Evolutionary conservation across 2,329 filamentous ascomycete genomes (phyloP).

Genomic region (Colletotrichum camelliae): DNA sequence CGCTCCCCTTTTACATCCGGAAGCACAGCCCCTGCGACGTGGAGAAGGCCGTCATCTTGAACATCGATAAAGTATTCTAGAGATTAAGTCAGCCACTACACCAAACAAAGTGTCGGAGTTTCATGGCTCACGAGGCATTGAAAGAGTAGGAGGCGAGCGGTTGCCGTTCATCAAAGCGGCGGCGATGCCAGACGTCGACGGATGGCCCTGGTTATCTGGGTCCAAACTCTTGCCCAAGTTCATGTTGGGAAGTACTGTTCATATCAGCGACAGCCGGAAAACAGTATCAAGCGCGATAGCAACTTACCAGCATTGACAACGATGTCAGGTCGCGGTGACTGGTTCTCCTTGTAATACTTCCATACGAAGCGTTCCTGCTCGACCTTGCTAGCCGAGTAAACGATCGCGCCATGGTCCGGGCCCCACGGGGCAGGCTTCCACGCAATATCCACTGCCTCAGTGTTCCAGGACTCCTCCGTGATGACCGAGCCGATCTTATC

Average conservation of each 20-base stretch:
- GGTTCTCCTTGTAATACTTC: conserved; percentile 39
- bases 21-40: conserved; percentile 56
- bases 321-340: conserved; percentile 21
- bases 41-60: conserved; percentile 54
- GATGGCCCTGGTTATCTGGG: conserved; percentile 22
- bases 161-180: conserved; percentile 27
- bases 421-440: conserved; percentile 41
- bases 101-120: accelerated
- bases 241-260: conserved; percentile 32
- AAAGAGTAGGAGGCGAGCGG: neutral
- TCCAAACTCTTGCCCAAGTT: conserved; percentile 31
- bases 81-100: neutral
- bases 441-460: conserved; percentile 34
- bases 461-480: conserved; percentile 37
- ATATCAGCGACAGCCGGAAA: conserved; percentile 25
- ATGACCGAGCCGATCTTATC: neutral
- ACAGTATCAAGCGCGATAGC: accelerated
- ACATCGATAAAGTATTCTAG: conserved; percentile 53
- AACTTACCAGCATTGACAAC: conserved; percentile 11
- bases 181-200: conserved; percentile 26
- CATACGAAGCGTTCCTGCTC: conserved; percentile 41
- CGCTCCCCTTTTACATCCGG: conserved; percentile 51
- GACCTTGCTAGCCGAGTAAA: conserved; percentile 45
- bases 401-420: conserved; percentile 26
- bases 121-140: neutral